Evolutionary conservation across 2,329 filamentous ascomycete genomes (phyloP), one percentile per base, ranked within the genome.

Genomic region (Pestalotiopsis sp.): DNA sequence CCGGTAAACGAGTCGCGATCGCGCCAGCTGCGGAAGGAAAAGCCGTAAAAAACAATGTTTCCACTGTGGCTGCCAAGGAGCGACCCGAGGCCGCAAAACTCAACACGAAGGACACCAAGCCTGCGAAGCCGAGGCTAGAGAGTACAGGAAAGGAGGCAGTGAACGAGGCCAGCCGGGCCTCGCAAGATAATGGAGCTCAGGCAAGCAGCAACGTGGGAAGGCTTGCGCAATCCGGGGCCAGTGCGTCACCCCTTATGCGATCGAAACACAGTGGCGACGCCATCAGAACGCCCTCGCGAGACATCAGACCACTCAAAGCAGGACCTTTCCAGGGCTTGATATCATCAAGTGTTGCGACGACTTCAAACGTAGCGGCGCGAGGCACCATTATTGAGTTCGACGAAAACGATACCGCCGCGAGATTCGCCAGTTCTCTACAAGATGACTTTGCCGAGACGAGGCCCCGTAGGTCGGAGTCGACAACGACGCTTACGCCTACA

Each of bases 1-100:
- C 82, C 12, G 86, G 85, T 3, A 88, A 88, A 70, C 83, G 80
- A 62, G 83, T 84, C 11, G 79, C 72, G 4, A 72, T 65, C 11
- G 70, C 58, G 31, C 7, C 49, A 58, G 36, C 36, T n/a, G 7
- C 45, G 7, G 17, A 7, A 20, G 27, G 23, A 40, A 23, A 58
- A 13, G 25, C n/a, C 64, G 31, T 12, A 31, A 45, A 9, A 6
- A 20, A 17, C 4, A 27, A 45, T 9, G 13, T 40, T 17, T 14
- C 64, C 41, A 14, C 65, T 40, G n/a, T 14, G 25, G 14, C 52
- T 20, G 23, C 36, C 38, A 20, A 27, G 25, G 61, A 25, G 12
- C 61, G 20, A 52, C 40, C 61, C 23, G 61, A 11, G 20, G 9
- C 40, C 27, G 31, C 27, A 23, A 36, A 31, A 38, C 41, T 12